These are phyloP conservation scores for Lasiodiplodia citricola DNA, from an alignment of 2,329 filamentous ascomycete species.

Conservation along the genomic window DNA sequence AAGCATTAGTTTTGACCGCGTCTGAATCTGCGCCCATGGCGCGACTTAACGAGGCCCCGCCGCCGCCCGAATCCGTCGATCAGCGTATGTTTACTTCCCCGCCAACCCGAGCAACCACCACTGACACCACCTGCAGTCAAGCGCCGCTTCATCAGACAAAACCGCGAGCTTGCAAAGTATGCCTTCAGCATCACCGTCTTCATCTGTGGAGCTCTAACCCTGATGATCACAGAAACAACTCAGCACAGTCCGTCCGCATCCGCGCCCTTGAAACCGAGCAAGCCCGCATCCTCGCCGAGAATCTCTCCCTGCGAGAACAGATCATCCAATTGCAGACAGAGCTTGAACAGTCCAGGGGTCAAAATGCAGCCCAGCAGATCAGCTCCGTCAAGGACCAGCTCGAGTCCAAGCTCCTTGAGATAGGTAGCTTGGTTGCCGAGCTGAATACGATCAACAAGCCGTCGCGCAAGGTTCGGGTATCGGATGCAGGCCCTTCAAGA, in stretches of 20 bases:
- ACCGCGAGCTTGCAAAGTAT: conserved; percentile 75
- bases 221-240: conserved; percentile 65
- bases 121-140: conserved; percentile 62
- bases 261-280: conserved; percentile 77
- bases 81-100: conserved; percentile 61
- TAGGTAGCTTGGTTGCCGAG: conserved; percentile 69
- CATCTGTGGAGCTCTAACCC: background rate
- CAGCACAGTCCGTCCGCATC: conserved; percentile 76
- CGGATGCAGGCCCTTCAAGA: background rate
- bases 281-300: conserved; percentile 77
- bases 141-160: conserved; percentile 79
- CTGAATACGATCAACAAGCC: conserved; percentile 56
- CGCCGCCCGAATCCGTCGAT: conserved; percentile 71
- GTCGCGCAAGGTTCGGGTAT: background rate
- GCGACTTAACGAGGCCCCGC: conserved; percentile 77
- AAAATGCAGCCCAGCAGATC: conserved; percentile 68
- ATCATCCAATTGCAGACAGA: conserved; percentile 73
- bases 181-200: conserved; percentile 20
- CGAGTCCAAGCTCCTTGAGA: conserved; percentile 73
- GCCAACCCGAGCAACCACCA: conserved; percentile 3
- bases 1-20: background rate
- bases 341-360: conserved; percentile 64
- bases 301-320: conserved; percentile 73
- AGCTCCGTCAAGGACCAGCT: conserved; percentile 72
- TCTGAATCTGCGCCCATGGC: conserved; percentile 65